Base-by-base conservation (phyloP, 768 basidiomycete genomes). In the Boletus sensibilis region DNA sequence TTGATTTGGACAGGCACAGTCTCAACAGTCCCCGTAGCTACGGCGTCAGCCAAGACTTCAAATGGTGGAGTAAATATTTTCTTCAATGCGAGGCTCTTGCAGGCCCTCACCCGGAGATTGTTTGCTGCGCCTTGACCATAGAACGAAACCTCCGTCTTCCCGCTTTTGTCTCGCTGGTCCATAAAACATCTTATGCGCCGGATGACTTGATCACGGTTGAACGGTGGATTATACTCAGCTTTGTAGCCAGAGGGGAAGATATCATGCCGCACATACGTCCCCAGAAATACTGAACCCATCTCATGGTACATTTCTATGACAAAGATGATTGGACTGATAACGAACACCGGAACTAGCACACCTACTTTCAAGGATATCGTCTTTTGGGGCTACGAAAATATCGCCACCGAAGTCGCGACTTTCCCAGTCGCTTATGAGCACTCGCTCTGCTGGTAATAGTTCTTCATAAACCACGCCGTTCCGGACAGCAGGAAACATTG, bases 401-500 rank as follows among this genome's bases (percentile, higher is more conserved):
- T 33, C 9, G 4, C 25, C 16, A 23, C 46, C 37, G 11, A 61
- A 61, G 12, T 56, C 54, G 9, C 41, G 55, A 14, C 16, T 40
- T 37, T 41, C 60, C 60, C 60, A 61, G 46, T 61, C 60, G 4
- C 33, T 7, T n/a, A 61, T 52, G 23, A 57, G 20, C 14, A 52
- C 59, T 50, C 46, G 40, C 29, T 52, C 42, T 10, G 60, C 54
- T 7, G 25, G 41, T 16, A 56, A 37, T 8, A 62, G 29, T 29
- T 35, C 33, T 27, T 21, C 9, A 9, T 16, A 18, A 23, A 12
- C 25, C 11, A 27, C 7, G 29, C 20, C 12, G 27, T 46, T 27
- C 23, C 38, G 11, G 49, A 8, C 40, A 18, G 53, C 59, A 29
- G 38, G 54, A 38, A 61, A 61, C 54, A 61, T 61, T 3, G n/a